These are phyloP conservation scores for Phytophthora parvispora DNA, from an alignment of 352 stramenopile species.

Conservation along the genomic window DNA sequence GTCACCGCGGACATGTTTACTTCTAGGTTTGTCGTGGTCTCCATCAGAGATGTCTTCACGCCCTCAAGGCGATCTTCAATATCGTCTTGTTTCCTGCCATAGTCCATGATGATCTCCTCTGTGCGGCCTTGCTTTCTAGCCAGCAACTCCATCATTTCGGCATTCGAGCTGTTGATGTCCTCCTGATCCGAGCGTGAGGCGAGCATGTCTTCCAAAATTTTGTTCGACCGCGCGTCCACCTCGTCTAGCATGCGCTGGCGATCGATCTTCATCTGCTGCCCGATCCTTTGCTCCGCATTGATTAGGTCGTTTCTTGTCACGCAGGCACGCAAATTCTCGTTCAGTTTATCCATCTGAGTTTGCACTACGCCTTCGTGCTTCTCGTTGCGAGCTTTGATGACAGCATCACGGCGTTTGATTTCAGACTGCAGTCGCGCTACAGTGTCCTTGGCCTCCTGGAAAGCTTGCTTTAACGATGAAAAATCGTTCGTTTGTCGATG, in stretches of 20 bases:
- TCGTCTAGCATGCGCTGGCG: conserved; percentile 67
- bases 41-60: conserved; percentile 57
- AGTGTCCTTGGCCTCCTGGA: conserved; percentile 81
- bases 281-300: conserved; percentile 75
- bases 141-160: conserved; percentile 69
- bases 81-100: conserved; percentile 58
- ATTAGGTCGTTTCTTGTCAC: conserved; percentile 88
- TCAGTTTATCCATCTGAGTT: conserved; percentile 82
- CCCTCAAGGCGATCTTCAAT: conserved; percentile 44
- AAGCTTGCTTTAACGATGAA: conserved; percentile 61
- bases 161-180: conserved; percentile 84
- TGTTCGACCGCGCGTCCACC: conserved; percentile 69
- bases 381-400: conserved; percentile 80
- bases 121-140: conserved; percentile 57
- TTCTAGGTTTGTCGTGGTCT: conserved; percentile 64
- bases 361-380: conserved; percentile 83
- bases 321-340: conserved; percentile 75
- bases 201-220: conserved; percentile 74
- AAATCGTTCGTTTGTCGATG: conserved; percentile 86
- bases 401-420: conserved; percentile 84
- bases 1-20: conserved; percentile 46
- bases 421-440: conserved; percentile 77
- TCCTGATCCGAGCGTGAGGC: conserved; percentile 75
- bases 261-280: conserved; percentile 80
- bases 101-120: conserved; percentile 71